Base-by-base conservation (phyloP, 2,329 filamentous ascomycete species). In the Aspergillus eucalypticola region DNA sequence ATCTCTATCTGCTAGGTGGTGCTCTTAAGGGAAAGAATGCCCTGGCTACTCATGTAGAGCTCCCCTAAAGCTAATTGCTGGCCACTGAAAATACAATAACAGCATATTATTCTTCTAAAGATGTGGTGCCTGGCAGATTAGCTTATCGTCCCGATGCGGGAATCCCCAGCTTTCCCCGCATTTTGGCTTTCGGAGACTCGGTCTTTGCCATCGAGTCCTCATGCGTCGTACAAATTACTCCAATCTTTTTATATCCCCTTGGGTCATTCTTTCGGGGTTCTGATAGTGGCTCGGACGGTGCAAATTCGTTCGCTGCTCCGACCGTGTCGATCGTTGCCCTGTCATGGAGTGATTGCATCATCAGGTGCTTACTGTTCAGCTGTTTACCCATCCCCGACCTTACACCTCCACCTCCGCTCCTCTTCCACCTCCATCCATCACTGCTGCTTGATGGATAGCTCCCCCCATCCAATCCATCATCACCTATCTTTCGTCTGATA, bases 291-390 rank as follows among this genome's bases (percentile, higher is more conserved):
- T n/a, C 2, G 41, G 19, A n/a, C 41, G 8, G 41, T 19, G 52
- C 35, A 23, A 32, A 8, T 21, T 29, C 25, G 3, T 19, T 15
- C 3, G 23, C 50, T 32, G 10, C 21, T 29, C 21, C 50, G 44
- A 27, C 50, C 50, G 32, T 32, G 53, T 55, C 39, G 53, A 55
- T 55, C 53, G 39, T 46, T 44, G 25, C 39, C 29, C 27, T 55
- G 41, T 17, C 29, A 29, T 42, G 39, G 54, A 25, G n/a, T 58
- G 58, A 63, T 60, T 63, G 61, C 61, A 60, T 63, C 61, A 63
- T 63, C 61, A 15, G 25, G 11, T 35, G 46, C 27, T 49, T 50
- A 35, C 52, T 41, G 32, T 38, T 23, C 11, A 8, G 29, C 25
- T 50, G 27, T 29, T 29, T 4, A 29, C 27, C 3, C 11, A 11